Conservation (phyloP, 2,329 filamentous ascomycete species). For the Phyllosticta citribraziliensis region DNA sequence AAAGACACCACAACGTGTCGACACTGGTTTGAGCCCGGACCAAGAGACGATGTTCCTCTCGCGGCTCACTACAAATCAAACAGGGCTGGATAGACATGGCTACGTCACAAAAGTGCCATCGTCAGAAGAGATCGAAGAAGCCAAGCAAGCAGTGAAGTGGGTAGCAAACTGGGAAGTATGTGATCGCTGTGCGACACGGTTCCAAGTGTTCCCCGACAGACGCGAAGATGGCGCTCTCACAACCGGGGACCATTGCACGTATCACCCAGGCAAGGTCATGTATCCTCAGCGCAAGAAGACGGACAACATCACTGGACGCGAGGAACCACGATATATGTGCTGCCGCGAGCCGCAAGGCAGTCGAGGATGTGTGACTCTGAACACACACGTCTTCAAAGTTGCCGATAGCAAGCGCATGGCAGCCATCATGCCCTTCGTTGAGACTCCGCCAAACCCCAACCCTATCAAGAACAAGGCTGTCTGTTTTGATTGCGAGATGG, state of each 20-base stretch:
- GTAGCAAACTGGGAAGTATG: constrained; percentile 77
- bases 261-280: constrained; percentile 68
- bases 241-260: constrained; percentile 65
- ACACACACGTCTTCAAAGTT: constrained; percentile 81
- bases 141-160: constrained; percentile 54
- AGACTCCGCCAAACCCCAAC: constrained; percentile 59
- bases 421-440: constrained; percentile 65
- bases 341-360: constrained; percentile 68
- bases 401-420: constrained; percentile 68
- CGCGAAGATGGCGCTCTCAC: constrained; percentile 67
- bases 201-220: constrained; percentile 85
- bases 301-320: constrained; percentile 30
- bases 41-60: constrained; percentile 61
- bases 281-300: constrained; percentile 44
- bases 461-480: constrained; percentile 47
- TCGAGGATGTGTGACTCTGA: constrained; percentile 62
- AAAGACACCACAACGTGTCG: constrained; percentile 20
- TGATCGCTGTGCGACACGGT: constrained; percentile 75
- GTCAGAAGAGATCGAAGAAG: constrained; percentile 54
- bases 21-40: constrained; percentile 56
- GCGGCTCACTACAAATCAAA: constrained; percentile 54
- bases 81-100: constrained; percentile 55
- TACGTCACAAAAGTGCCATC: constrained; percentile 65
- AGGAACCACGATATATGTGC: constrained; percentile 53
- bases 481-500: constrained; percentile 96